Evolutionary conservation across 768 basidiomycete species (phyloP).

Genomic region (Amanita polypyramis): DNA sequence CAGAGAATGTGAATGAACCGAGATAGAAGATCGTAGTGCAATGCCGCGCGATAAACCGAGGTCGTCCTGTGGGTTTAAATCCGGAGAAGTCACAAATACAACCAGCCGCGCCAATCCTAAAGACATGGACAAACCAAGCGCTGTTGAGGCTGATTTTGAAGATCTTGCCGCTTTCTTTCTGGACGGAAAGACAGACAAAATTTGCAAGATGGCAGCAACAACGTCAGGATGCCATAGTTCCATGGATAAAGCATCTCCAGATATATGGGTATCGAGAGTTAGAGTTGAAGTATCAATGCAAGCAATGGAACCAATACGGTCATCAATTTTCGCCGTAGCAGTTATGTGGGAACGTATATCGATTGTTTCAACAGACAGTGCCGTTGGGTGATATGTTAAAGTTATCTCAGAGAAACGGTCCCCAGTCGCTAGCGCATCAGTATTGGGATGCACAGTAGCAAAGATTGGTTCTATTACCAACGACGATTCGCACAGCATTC

Average conservation of each 20-base stretch:
- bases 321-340: constrained; percentile 39
- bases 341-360: constrained; percentile 34
- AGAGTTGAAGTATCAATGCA: constrained; percentile 32
- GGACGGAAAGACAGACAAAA: constrained; percentile 32
- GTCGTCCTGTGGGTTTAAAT: constrained; percentile 66
- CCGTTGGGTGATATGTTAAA: constrained; percentile 33
- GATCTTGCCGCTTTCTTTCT: constrained; percentile 12
- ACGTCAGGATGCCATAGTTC: constrained; percentile 61
- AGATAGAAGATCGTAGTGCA: constrained; percentile 43
- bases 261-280: constrained; percentile 34
- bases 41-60: constrained; percentile 61
- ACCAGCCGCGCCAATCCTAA: constrained; percentile 52
- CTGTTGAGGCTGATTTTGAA: constrained; percentile 4
- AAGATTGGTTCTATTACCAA: constrained; percentile 41
- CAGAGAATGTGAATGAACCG: constrained; percentile 46
- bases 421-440: constrained; percentile 5
- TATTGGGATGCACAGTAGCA: constrained; percentile 35
- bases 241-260: constrained; percentile 47
- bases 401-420: constrained; percentile 24
- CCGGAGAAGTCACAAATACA: constrained; percentile 64
- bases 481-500: constrained; percentile 31
- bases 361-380: constrained; percentile 49
- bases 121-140: constrained; percentile 41
- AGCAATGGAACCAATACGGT: constrained; percentile 30
- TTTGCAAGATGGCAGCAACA: constrained; percentile 30